Evolutionary conservation across 2,329 filamentous ascomycete genomes (phyloP).

Genomic region (Pestalotiopsis sp.): DNA sequence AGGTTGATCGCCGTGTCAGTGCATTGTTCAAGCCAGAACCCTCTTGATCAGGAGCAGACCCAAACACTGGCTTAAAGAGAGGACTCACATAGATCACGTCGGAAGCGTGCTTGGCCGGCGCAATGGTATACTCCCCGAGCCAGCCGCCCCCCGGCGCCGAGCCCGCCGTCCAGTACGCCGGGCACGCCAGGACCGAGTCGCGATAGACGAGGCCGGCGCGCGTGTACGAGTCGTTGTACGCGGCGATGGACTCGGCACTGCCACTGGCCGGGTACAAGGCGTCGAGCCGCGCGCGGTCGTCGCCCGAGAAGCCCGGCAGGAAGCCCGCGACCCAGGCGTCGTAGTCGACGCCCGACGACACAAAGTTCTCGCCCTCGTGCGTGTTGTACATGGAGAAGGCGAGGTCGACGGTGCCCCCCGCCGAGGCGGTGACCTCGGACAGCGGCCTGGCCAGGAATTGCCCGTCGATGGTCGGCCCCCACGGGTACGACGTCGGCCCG

Average conservation of each 20-base stretch:
- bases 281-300: slow-evolving; percentile 42
- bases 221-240: slow-evolving; percentile 52
- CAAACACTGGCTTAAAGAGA: not conserved
- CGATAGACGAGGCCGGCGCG: slow-evolving; percentile 60
- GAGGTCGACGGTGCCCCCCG: slow-evolving; percentile 27
- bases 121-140: slow-evolving; percentile 62
- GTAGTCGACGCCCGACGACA: slow-evolving; percentile 51
- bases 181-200: slow-evolving; percentile 62
- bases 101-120: slow-evolving; percentile 59
- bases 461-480: slow-evolving; percentile 63
- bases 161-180: slow-evolving; percentile 57
- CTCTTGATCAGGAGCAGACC: not conserved
- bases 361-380: slow-evolving; percentile 65
- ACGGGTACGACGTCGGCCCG: slow-evolving; percentile 58
- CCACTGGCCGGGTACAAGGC: slow-evolving; percentile 50
- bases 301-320: slow-evolving; percentile 46
- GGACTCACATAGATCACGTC: slow-evolving; percentile 57
- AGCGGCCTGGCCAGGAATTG: slow-evolving; percentile 52
- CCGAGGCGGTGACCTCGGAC: slow-evolving; percentile 40
- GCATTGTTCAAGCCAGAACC: no score
- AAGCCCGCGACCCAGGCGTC: slow-evolving; percentile 56
- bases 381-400: slow-evolving; percentile 63
- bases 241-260: slow-evolving; percentile 45
- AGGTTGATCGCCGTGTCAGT: not conserved
- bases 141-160: slow-evolving; percentile 48